Evolutionary conservation across 163 green algal genomes (phyloP), one percentile per base, ranked within the genome.

Genomic region (Scenedesmus sp.): DNA sequence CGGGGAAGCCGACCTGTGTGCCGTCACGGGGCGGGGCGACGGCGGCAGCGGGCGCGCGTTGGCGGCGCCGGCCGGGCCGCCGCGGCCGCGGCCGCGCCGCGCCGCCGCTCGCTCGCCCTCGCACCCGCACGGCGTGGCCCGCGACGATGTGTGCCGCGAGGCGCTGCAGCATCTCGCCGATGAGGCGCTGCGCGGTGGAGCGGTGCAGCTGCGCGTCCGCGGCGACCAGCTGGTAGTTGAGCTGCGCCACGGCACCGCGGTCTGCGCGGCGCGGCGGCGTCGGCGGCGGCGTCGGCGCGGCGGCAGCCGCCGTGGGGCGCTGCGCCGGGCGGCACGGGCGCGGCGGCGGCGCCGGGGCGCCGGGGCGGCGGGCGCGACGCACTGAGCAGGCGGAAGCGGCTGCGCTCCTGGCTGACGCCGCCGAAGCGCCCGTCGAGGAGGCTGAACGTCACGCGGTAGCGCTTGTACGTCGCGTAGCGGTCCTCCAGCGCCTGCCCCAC

Each of bases 351-450:
- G n/a, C 56, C 11, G 15, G 56, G 15, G 22, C 28, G 33, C 60
- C 9, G 29, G 28, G 11, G 13, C 31, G 47, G 18, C 29, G 17
- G 9, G 11, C 17, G 34, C 9, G 6, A 65, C 63, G 80, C 20
- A 80, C 83, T 80, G 31, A 89, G 77, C 71, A 42, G 75, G 34
- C 78, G 53, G 71, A 83, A 86, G 26, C 75, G 83, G 26, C 75
- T 60, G 0, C 75, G 76, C 80, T 91, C 86, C 66, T 91, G 86
- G 0, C 82, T 88, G 10, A 91, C 58, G 1, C 71, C 60, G 0
- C 81, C 73, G 64, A 89, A 91, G 4, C 84, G 76, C 9, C 82
- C 82, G n/a, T 89, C 86, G 34, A 89, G 84, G 45, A 91, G 69
- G 2, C 62, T 62, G 60, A 91, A 91, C 3, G 34, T 63, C 1